Conservation (phyloP, 768 basidiomycete genomes). For the Tulasnella sp. region DNA sequence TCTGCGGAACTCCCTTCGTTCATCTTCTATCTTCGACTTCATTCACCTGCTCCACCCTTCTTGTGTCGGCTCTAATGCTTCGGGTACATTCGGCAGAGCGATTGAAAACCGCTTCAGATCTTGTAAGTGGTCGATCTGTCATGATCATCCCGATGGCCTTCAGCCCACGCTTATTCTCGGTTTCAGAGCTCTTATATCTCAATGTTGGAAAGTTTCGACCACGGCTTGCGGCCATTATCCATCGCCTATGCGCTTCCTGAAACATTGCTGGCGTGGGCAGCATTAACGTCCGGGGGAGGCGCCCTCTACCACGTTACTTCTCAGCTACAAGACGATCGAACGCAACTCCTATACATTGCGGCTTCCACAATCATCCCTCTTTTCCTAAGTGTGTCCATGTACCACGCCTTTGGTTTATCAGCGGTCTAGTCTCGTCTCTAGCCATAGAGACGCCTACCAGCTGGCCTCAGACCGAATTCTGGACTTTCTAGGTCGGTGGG, state of each 20-base stretch:
- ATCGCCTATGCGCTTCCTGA: neutral
- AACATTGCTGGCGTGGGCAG: neutral
- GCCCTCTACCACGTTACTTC: neutral
- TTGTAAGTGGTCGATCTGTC: neutral
- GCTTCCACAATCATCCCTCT: too few species aligned
- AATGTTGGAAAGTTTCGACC: neutral
- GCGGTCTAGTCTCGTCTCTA: too few species aligned
- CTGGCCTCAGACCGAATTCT: too few species aligned
- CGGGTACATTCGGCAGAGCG: neutral
- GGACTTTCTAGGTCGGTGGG: too few species aligned
- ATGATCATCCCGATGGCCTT: too few species aligned
- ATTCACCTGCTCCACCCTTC: neutral
- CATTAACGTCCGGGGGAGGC: neutral
- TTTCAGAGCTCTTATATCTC: neutral
- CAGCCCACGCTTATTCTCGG: too few species aligned
- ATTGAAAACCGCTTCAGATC: neutral
- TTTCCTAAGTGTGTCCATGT: too few species aligned
- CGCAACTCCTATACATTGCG: neutral
- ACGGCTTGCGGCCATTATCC: neutral
- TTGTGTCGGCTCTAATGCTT: neutral
- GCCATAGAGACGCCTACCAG: too few species aligned
- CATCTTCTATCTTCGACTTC: neutral
- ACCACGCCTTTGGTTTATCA: too few species aligned
- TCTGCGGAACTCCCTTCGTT: neutral
- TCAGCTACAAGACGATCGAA: neutral